Evolutionary conservation across 192 early-diverging fungal species (phyloP), one percentile per base, ranked within the genome.

Genomic region (Backusella westeae): DNA sequence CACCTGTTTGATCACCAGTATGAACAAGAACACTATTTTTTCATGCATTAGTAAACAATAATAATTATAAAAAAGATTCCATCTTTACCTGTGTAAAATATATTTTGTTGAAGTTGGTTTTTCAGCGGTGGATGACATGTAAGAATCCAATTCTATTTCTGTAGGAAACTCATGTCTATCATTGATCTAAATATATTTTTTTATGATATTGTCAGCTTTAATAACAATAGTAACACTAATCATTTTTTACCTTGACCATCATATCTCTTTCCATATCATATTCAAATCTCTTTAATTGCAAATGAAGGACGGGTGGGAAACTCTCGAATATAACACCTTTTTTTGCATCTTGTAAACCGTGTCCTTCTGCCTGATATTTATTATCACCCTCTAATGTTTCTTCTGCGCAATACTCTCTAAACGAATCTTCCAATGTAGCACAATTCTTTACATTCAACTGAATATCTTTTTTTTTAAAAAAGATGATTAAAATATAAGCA

Each of bases 261-360:
- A 82, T 85, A 77, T 97, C 96, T n/a, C 88, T 85, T 82, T 91
- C 86, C 73, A 97, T 91, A 80, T 99, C 97, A 83, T 98, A 99
- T 82, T 99, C 98, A 79, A 98, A 99, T 23, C 97, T 89, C 84
- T 98, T 98, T 78, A 99, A 85, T 80, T 98, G 98, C 69, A 99
- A 82, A 82, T 98, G 96, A 66, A 99, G 84, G 9, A 99, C 95
- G 4, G 95, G 96, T 49, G 98, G 98, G 74, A 98, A 94, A n/a
- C 83, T 83, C 76, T 93, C 90, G 77, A 99, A 99, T 6, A 96
- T 94, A 53, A 99, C 96, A n/a, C 98, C 96, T 82, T 99, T 98
- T 75, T 92, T 94, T 21, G 98, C 97, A 78, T 96, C 94, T 78
- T 98, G 98, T 68, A 98, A 86, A 1, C 97, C 98, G 83, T 90